Percentiles rank a stretch among this genome's conserved stretches.
Conservation (phyloP, 176 grass and related monocot species). For the Eragrostis curvula region DNA sequence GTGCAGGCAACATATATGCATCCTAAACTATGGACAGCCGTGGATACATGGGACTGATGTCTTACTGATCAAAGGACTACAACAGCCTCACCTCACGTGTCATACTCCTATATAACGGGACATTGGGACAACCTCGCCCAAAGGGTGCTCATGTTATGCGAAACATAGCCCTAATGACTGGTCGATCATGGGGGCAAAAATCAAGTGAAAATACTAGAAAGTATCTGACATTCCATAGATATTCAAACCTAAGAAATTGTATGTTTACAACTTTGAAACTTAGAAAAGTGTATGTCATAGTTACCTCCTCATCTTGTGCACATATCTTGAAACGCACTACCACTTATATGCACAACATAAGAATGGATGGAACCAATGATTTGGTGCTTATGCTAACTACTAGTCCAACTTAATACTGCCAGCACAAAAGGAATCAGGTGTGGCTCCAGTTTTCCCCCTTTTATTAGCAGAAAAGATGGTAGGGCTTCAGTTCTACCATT, state of each 20-base stretch:
- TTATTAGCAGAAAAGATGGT: not conserved
- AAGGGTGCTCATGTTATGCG: too few species aligned
- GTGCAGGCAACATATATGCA: too few species aligned
- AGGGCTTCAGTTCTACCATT: not conserved
- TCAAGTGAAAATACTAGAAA: not conserved
- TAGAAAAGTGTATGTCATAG: too few species aligned
- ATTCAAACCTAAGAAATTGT: not conserved
- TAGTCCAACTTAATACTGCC: not conserved
- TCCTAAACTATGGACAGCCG: too few species aligned
- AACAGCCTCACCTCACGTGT: too few species aligned
- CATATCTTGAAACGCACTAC: too few species aligned
- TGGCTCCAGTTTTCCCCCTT: not conserved
- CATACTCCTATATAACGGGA: too few species aligned
- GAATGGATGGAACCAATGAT: not conserved
- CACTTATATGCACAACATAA: not conserved
- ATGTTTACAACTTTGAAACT: not conserved
- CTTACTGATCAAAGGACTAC: too few species aligned
- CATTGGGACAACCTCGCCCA: too few species aligned
- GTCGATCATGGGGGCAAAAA: not conserved
- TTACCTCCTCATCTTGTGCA: too few species aligned
- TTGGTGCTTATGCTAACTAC: not conserved
- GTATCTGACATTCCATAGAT: not conserved
- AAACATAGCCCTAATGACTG: too few species aligned
- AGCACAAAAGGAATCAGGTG: not conserved
- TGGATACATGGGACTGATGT: too few species aligned